Evolutionary conservation across 208 protist genomes (phyloP), one percentile per base, ranked within the genome.

Genomic region (Crithidia acanthocephali): DNA sequence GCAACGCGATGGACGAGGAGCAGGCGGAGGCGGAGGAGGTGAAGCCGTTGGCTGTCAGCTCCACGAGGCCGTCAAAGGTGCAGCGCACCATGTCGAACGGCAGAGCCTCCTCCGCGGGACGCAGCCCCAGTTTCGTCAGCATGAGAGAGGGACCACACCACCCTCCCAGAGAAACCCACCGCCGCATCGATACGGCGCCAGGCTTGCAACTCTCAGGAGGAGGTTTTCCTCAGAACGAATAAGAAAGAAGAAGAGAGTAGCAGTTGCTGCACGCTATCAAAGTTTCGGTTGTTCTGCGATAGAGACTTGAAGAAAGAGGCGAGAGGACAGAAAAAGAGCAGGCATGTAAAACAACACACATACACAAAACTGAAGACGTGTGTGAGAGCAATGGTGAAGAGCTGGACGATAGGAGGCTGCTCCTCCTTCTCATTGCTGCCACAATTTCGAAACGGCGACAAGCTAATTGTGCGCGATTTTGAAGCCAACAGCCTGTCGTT

Each of bases 41-140:
- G 61, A 91, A 93, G 13, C 87, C 85, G 47, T 80, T 70, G 2
- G 22, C 18, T 0, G 80, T 91, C 50, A 94, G 76, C 37, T 94
- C 64, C 25, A 90, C 68, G 10, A 96, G n/a, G 27, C 85, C 92
- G 70, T 94, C 88, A 44, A 94, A 87, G 44, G 89, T 92, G 74
- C 86, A 93, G 62, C 87, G 88, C 1, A 88, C 89, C 72, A 85
- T 76, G 58, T 96, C 92, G 67, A 96, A 96, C 0, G 92, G 92
- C 27, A 92, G 48, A 4, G 67, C 53, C 35, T 92, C 87, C 13
- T 82, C 60, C 0, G 74, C 35, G 0, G 73, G 67, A 4, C 73
- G 81, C 28, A 95, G 33, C 1, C 82, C 85, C 4, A 96, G 66
- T 64, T 96, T 94, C 42, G 75, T 70, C 11, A 96, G 82, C 81